Base-by-base conservation (phyloP, 768 basidiomycete species). In the Pulveroboletus frians region DNA sequence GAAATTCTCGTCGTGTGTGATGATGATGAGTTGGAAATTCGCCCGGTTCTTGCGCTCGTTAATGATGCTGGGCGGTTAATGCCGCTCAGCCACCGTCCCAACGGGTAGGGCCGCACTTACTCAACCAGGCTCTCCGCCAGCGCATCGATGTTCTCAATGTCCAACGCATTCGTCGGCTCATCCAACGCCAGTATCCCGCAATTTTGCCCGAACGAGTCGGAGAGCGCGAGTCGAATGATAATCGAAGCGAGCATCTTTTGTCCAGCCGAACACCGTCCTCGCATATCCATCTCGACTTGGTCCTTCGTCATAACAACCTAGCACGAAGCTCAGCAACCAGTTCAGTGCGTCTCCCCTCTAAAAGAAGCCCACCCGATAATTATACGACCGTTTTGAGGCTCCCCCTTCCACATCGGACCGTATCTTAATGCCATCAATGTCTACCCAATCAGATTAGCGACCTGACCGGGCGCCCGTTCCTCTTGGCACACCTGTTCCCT, bases 221-320 rank as follows among this genome's bases (percentile, higher is more conserved):
- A 95, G 23, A 99, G 76, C 4, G 96, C 96, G 31, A 99, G 82
- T 6, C 96, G 84, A 61, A 99, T 98, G 69, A 98, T 92, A 68
- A 98, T 97, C 18, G 91, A 94, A 9, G 95, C 96, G 50, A 99
- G 73, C 79, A 98, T 97, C 72, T 99, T 99, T 71, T 99, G 96
- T 0, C 96, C 96, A 1, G 96, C 96, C 14, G 90, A 93, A 70
- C 96, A 99, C 54, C 96, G 83, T 21, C 96, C 96, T 49, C 96
- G 84, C 96, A 99, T 99, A 69, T 98, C 96, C 89, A 99, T 93
- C 69, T 98, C 95, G 7, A 97, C 94, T 61, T 93, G 88, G 65
- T 97, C 94, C 72, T 99, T 99, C 45, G 88, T 91, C 95, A 99
- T 98, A 56, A 98, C 95, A 50, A 97, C 92, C 92, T 95, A 21